These are phyloP conservation scores for Pseudonitzschia pungens DNA, from an alignment of 108 stramenopile genomes.

Conservation along the genomic window DNA sequence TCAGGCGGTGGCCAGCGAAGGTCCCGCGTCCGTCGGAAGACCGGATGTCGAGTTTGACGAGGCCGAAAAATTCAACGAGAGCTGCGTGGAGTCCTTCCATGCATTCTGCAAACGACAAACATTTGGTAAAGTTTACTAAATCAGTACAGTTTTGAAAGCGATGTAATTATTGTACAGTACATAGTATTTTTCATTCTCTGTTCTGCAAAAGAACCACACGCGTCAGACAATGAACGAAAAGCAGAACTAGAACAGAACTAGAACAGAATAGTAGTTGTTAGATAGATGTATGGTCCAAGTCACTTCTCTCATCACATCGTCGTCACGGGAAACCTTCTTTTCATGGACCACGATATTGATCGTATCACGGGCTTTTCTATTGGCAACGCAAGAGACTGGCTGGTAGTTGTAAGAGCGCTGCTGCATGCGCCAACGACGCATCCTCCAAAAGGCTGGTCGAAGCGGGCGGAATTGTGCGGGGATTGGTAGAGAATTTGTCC, in stretches of 20 bases:
- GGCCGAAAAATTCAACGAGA: slow-evolving; percentile 51
- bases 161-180: neutral
- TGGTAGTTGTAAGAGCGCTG: slow-evolving; percentile 18
- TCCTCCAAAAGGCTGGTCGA: slow-evolving; percentile 6
- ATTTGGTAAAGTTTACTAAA: slow-evolving; percentile 44
- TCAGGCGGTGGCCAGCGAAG: slow-evolving; percentile 73
- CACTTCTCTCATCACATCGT: slow-evolving; percentile 80
- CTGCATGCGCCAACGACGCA: slow-evolving; percentile 19
- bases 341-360: slow-evolving; percentile 22
- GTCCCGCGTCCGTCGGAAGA: slow-evolving; percentile 46
- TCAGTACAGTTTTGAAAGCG: neutral
- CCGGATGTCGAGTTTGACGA: slow-evolving; percentile 37
- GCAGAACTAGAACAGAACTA: too few relatives aligned
- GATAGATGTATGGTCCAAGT: slow-evolving; percentile 65
- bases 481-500: neutral
- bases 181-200: neutral
- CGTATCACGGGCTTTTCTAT: slow-evolving; percentile 10
- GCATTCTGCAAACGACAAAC: slow-evolving; percentile 47
- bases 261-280: too few relatives aligned
- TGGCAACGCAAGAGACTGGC: slow-evolving; percentile 42
- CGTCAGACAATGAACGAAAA: too few relatives aligned
- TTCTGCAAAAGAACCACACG: neutral
- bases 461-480: slow-evolving; percentile 4
- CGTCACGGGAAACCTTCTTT: slow-evolving; percentile 80
- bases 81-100: slow-evolving; percentile 49